Evolutionary conservation across 495 filamentous ascomycete genomes (phyloP).

Genomic region (Geopyxis carbonaria): DNA sequence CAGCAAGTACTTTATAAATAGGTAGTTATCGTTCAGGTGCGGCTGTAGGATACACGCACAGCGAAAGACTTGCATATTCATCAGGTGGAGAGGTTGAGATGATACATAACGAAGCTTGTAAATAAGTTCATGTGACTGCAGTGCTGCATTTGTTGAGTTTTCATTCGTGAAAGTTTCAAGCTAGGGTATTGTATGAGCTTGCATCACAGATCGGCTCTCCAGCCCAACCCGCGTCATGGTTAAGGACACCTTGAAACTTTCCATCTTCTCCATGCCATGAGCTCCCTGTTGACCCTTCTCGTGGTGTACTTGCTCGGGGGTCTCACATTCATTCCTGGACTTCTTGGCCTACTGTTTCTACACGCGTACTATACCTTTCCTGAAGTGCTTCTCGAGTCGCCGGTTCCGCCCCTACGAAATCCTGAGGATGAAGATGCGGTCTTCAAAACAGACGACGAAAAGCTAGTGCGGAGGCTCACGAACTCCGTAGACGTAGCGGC

Average conservation of each 20-base stretch:
- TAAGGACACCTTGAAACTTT: constrained; percentile 14
- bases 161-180: too few relatives aligned
- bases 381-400: constrained; percentile 26
- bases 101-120: too few relatives aligned
- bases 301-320: constrained; percentile 74
- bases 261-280: too few relatives aligned
- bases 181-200: too few relatives aligned
- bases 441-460: constrained; percentile 28
- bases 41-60: too few relatives aligned
- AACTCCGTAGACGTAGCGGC: constrained; percentile 72
- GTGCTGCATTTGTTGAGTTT: too few relatives aligned
- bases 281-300: constrained; percentile 50
- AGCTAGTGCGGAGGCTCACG: constrained; percentile 31
- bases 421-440: constrained; percentile 25
- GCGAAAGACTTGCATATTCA: too few relatives aligned
- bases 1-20: too few relatives aligned
- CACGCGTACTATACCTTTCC: constrained; percentile 57
- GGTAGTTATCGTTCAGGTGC: too few relatives aligned
- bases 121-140: too few relatives aligned
- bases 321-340: constrained; percentile 69
- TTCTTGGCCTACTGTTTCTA: constrained; percentile 45
- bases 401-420: constrained; percentile 13
- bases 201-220: too few relatives aligned
- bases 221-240: constrained; percentile 3
- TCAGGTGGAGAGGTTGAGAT: too few relatives aligned